Percentiles rank a stretch among this genome's conserved stretches.
Conservation (phyloP, 768 basidiomycete genomes). For the Naganishia kalamii region DNA sequence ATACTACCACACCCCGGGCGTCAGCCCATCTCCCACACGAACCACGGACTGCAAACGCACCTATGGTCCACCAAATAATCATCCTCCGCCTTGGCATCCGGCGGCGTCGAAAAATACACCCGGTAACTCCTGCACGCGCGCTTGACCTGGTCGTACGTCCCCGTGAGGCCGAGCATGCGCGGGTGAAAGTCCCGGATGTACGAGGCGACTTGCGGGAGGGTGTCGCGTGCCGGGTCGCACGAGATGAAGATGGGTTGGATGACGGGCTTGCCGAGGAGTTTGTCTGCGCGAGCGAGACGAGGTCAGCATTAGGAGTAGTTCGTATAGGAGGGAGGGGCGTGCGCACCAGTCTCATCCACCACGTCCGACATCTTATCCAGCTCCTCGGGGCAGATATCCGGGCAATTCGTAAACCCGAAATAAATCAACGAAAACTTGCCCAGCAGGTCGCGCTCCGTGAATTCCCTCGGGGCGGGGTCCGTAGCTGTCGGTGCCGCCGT, state of each 20-base stretch:
- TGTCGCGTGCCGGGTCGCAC: conserved; percentile 91
- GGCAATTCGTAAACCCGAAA: conserved; percentile 99
- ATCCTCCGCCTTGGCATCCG: conserved; percentile 63
- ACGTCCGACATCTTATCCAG: conserved; percentile 86
- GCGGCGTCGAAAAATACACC: conserved; percentile 94
- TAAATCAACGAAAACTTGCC: conserved; percentile 79
- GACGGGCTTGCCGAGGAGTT: conserved; percentile 57
- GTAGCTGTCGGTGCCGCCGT: conserved; percentile 45
- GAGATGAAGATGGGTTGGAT: conserved; percentile 91
- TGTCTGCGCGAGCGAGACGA: conserved; percentile 51
- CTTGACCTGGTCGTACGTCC: conserved; percentile 77
- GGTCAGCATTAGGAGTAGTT: conserved; percentile 40
- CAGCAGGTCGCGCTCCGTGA: conserved; percentile 73
- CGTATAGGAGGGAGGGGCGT: conserved; percentile 51
- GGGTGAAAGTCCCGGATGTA: conserved; percentile 74
- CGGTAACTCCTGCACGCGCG: conserved; percentile 88
- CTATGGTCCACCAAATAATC: conserved; percentile 88
- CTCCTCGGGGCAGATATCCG: conserved; percentile 97
- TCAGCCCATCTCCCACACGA: conserved; percentile 35
- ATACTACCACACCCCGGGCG: conserved; percentile 55
- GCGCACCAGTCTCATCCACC: conserved; percentile 65
- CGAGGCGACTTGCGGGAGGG: conserved; percentile 46
- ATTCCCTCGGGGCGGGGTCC: conserved; percentile 52
- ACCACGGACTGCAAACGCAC: conserved; percentile 18
- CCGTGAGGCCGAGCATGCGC: conserved; percentile 77